phyloP scores from a whole-genome alignment of 345 rosid species.

The Moricandia arvensis region DNA sequence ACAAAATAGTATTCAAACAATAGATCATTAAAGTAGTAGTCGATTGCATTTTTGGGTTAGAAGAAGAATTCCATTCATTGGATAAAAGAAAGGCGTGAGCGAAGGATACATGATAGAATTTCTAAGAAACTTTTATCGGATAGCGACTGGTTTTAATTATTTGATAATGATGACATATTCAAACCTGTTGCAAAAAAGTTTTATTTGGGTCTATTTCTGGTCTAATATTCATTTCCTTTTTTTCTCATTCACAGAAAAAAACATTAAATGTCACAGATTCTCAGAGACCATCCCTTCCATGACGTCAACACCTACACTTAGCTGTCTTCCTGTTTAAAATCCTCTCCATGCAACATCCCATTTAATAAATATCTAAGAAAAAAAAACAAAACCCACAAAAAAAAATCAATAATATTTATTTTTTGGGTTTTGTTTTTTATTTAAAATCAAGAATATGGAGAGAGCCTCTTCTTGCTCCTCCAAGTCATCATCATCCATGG shows the following conservation, averaged over 20 bases:
- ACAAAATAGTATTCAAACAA: too few relatives aligned
- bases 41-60: not conserved
- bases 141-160: slow-evolving; percentile 12
- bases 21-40: not conserved
- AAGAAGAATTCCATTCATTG: slow-evolving; percentile 6
- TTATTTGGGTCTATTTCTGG: slow-evolving; percentile 6
- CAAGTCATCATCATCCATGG: slow-evolving; percentile 27
- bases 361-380: not conserved
- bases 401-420: not conserved
- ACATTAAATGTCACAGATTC: slow-evolving; percentile 32
- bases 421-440: slow-evolving; percentile 22
- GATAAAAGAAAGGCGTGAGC: slow-evolving; percentile 14
- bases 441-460: not conserved
- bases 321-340: slow-evolving; percentile 39
- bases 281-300: slow-evolving; percentile 30
- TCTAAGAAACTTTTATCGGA: slow-evolving; percentile 26
- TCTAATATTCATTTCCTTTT: slow-evolving; percentile 6
- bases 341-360: slow-evolving; percentile 32
- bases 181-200: not conserved
- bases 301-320: slow-evolving; percentile 33
- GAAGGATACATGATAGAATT: not conserved
- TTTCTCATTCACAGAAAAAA: slow-evolving; percentile 16
- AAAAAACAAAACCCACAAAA: slow-evolving; percentile 28
- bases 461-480: slow-evolving; percentile 27
- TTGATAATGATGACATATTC: slow-evolving; percentile 27